phyloP scores from a whole-genome alignment of 345 rosid species.

The Brassica juncea region DNA sequence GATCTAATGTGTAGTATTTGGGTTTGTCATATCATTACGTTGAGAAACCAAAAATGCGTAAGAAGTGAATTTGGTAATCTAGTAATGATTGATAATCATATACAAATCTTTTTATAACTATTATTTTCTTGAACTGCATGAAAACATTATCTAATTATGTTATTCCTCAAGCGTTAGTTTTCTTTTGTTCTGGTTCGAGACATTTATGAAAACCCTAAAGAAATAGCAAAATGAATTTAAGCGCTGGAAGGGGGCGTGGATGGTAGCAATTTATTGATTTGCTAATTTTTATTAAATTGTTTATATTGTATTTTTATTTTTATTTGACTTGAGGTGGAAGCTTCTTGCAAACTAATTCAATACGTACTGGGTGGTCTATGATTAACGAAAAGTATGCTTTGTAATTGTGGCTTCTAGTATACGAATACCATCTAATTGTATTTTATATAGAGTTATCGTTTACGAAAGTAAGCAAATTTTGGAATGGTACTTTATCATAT shows the following conservation, averaged over 20 bases:
- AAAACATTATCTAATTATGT: background rate
- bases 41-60: background rate
- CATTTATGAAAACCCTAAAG: background rate
- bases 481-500: background rate
- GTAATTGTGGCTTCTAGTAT: background rate
- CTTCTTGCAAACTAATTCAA: conserved; percentile 9
- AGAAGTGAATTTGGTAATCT: background rate
- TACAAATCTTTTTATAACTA: background rate
- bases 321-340: background rate
- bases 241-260: background rate
- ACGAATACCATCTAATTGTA: background rate
- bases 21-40: background rate
- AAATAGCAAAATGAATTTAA: conserved; percentile 10
- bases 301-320: background rate
- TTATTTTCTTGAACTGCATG: background rate
- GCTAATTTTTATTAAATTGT: background rate
- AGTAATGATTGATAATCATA: background rate
- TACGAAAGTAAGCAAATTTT: background rate
- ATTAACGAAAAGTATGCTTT: background rate
- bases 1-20: background rate
- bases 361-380: background rate
- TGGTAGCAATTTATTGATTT: conserved; percentile 22
- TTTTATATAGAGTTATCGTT: background rate
- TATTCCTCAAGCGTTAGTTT: background rate
- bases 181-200: background rate